phyloP scores from a whole-genome alignment of 2,329 filamentous ascomycete genomes.

The Claviceps sp. region DNA sequence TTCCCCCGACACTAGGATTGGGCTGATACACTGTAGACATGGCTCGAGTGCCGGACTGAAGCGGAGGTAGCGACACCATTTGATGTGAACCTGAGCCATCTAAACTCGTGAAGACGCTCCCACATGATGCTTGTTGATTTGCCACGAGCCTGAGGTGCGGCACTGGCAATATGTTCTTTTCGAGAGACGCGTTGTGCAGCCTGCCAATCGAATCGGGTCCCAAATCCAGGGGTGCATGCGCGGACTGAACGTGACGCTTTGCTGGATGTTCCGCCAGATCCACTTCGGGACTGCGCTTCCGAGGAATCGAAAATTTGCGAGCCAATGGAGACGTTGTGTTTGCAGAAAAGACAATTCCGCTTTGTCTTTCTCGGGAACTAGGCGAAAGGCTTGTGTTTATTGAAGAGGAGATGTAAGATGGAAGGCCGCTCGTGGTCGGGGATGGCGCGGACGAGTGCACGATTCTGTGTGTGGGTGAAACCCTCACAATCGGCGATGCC shows the following conservation, averaged over 20 bases:
- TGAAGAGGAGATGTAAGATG: constrained; percentile 23
- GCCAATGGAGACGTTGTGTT: constrained; percentile 35
- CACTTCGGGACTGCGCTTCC: constrained; percentile 39
- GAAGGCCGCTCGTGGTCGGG: constrained; percentile 27
- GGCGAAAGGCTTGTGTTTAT: constrained; percentile 27
- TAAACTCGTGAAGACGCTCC: constrained; percentile 28
- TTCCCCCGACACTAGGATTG: constrained; percentile 23
- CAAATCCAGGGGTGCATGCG: constrained; percentile 7
- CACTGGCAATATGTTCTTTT: constrained; percentile 43
- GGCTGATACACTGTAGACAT: constrained; percentile 67
- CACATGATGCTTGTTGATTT: constrained; percentile 22
- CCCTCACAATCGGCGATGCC: constrained; percentile 26
- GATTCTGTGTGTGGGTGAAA: constrained; percentile 25
- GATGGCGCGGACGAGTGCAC: constrained; percentile 36
- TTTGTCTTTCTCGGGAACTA: constrained; percentile 21
- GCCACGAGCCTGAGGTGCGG: constrained; percentile 59
- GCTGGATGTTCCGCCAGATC: constrained; percentile 40
- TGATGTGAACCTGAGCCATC: constrained; percentile 17
- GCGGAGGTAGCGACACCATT: constrained; percentile 45
- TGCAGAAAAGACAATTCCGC: constrained; percentile 26
- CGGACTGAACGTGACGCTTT: constrained; percentile 30
- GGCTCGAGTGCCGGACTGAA: constrained; percentile 49
- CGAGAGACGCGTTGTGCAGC: constrained; percentile 10
- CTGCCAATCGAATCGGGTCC: constrained; percentile 9
- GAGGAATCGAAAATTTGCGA: constrained; percentile 29